A percentile compares a stretch with the other conserved stretches of the same genome.
These are phyloP conservation scores for Ochetophila trinervis DNA, from an alignment of 306 rosid genomes.

Conservation along the genomic window DNA sequence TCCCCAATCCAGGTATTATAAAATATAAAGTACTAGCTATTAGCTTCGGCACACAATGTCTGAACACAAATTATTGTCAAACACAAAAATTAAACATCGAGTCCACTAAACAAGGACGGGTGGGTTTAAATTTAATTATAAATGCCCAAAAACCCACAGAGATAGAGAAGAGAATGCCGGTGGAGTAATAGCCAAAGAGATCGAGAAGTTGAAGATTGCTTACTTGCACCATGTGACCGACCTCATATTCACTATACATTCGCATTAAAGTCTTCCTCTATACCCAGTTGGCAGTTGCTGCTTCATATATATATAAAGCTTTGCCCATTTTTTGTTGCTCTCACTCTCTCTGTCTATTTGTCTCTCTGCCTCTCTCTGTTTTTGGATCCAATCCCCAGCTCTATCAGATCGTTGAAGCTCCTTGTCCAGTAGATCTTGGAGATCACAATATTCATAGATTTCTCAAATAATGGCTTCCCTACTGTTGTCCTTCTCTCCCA, in stretches of 20 bases:
- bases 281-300: constrained; percentile 1
- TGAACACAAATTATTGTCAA: neutral
- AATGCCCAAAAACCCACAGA: neutral
- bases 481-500: constrained; percentile 24
- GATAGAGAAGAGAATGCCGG: neutral
- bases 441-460: constrained; percentile 1
- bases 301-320: neutral
- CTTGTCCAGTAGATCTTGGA: constrained; percentile 8
- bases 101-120: neutral
- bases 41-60: constrained; percentile 1
- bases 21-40: neutral
- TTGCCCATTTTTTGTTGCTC: neutral
- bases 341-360: neutral
- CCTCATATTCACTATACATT: constrained; percentile 8
- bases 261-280: constrained; percentile 35
- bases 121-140: neutral
- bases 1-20: too few species aligned
- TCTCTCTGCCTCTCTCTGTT: neutral
- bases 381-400: constrained; percentile 21
- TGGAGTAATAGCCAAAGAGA: neutral
- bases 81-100: neutral
- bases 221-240: constrained; percentile 36
- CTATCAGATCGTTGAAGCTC: constrained; percentile 21
- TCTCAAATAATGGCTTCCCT: constrained; percentile 56
- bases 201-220: constrained; percentile 3